Conservation (phyloP, 352 stramenopile genomes). For the Peronospora destructor region DNA sequence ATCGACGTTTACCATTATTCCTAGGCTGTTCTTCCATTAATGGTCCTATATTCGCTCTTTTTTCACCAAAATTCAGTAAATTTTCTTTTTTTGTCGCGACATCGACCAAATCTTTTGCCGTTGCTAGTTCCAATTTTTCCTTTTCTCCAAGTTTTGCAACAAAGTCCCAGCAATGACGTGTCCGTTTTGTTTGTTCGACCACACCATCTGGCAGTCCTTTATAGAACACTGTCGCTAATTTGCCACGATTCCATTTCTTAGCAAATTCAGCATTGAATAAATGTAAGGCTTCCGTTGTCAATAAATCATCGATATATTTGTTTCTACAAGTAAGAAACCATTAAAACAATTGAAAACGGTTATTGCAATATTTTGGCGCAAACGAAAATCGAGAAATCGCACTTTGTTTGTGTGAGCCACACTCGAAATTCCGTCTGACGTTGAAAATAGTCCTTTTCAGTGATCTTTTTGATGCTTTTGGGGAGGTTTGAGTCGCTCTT, state of each 20-base stretch:
- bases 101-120: slow-evolving; percentile 61
- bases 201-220: slow-evolving; percentile 47
- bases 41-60: slow-evolving; percentile 3
- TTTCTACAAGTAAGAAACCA: slow-evolving; percentile 18
- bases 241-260: slow-evolving; percentile 54
- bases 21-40: no score
- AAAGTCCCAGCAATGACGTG: slow-evolving; percentile 68
- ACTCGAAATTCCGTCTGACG: slow-evolving; percentile 63
- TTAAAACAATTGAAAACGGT: neutral
- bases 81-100: slow-evolving; percentile 55
- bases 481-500: slow-evolving; percentile 18
- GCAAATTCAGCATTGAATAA: slow-evolving; percentile 58
- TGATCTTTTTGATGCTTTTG: slow-evolving; percentile 26
- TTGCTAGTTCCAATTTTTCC: slow-evolving; percentile 53
- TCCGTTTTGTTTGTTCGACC: slow-evolving; percentile 62
- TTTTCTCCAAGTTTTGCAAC: slow-evolving; percentile 48
- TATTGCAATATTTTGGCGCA: neutral
- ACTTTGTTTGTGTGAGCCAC: slow-evolving; percentile 59
- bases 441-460: slow-evolving; percentile 64
- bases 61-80: slow-evolving; percentile 20
- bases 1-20: no score
- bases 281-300: slow-evolving; percentile 40
- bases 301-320: slow-evolving; percentile 70
- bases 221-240: slow-evolving; percentile 60
- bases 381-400: slow-evolving; percentile 1